Evolutionary conservation across 2,329 filamentous ascomycete species (phyloP).

Genomic region (Aspergillus uvarum): DNA sequence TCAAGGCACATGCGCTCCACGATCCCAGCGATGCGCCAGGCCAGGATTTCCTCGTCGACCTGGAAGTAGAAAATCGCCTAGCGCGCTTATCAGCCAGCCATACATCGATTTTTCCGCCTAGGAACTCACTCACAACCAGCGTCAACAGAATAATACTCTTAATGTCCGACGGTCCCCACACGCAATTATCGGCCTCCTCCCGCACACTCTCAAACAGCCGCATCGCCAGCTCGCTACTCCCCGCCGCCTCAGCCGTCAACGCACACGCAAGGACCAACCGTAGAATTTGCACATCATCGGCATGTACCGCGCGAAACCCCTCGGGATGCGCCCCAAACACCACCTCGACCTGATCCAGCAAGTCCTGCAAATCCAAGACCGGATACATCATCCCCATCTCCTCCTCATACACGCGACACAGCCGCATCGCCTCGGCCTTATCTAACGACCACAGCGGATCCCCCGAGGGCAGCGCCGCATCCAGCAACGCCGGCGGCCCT

Average conservation of each 20-base stretch:
- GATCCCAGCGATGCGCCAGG: slow-evolving; percentile 87
- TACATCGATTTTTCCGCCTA: too few species aligned
- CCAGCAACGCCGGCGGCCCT: slow-evolving; percentile 24
- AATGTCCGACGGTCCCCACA: slow-evolving; percentile 59
- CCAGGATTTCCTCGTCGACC: slow-evolving; percentile 77
- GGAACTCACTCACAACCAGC: slow-evolving; percentile 38
- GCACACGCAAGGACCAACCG: slow-evolving; percentile 81
- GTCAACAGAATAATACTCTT: slow-evolving; percentile 60
- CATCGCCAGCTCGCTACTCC: slow-evolving; percentile 71
- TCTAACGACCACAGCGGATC: slow-evolving; percentile 77
- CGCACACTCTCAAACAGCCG: slow-evolving; percentile 76
- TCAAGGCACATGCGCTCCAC: slow-evolving; percentile 76
- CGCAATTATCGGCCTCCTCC: slow-evolving; percentile 62
- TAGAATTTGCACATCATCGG: slow-evolving; percentile 66
- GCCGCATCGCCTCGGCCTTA: slow-evolving; percentile 73
- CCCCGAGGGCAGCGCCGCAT: slow-evolving; percentile 20
- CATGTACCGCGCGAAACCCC: slow-evolving; percentile 49
- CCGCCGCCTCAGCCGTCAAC: slow-evolving; percentile 72
- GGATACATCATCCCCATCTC: slow-evolving; percentile 92
- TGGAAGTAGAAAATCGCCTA: slow-evolving; percentile 78
- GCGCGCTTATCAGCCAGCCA: neutral
- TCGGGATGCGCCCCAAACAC: slow-evolving; percentile 49
- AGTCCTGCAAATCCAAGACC: slow-evolving; percentile 66
- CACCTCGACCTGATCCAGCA: slow-evolving; percentile 66
- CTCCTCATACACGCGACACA: slow-evolving; percentile 78